These are phyloP conservation scores for Starmerella lactis-condensi DNA, from an alignment of 805 yeast species.

Conservation along the genomic window DNA sequence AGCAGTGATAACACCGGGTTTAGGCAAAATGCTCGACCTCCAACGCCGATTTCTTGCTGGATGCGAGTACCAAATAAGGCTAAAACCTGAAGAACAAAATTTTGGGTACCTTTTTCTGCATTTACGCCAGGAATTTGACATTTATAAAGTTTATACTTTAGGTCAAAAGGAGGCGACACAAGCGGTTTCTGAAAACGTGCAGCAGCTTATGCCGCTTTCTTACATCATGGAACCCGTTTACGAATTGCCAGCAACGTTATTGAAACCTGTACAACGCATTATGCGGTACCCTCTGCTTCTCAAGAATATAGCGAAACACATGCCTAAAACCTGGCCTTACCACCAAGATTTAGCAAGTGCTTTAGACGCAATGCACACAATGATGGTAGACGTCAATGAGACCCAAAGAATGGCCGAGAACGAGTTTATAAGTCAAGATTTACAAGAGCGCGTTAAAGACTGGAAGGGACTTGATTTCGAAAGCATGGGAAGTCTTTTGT, in stretches of 20 bases:
- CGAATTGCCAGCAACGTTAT: constrained; percentile 72
- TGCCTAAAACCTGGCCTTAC: constrained; percentile 34
- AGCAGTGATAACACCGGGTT: constrained; percentile 67
- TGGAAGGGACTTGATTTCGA: constrained; percentile 78
- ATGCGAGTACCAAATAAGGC: constrained; percentile 65
- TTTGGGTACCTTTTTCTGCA: constrained; percentile 78
- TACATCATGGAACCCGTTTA: constrained; percentile 60
- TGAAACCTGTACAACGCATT: constrained; percentile 91
- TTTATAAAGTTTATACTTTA: constrained; percentile 87
- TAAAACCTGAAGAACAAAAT: constrained; percentile 52
- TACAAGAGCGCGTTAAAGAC: constrained; percentile 58
- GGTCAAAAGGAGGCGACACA: constrained; percentile 79
- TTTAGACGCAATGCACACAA: constrained; percentile 54
- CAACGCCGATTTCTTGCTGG: constrained; percentile 81
- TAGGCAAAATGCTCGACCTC: constrained; percentile 69
- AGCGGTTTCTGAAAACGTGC: constrained; percentile 43
- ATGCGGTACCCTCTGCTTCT: constrained; percentile 82
- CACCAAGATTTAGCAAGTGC: constrained; percentile 58
- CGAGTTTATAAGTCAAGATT: constrained; percentile 44
- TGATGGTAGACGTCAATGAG: constrained; percentile 78
- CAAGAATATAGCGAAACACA: constrained; percentile 45
- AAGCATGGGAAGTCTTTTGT: constrained; percentile 70
- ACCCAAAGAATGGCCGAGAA: constrained; percentile 86
- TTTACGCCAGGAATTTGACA: constrained; percentile 66
- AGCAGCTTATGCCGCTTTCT: constrained; percentile 35